Evolutionary conservation across 2,329 filamentous ascomycete genomes (phyloP).

Genomic region (Stagonosporopsis vannaccii): DNA sequence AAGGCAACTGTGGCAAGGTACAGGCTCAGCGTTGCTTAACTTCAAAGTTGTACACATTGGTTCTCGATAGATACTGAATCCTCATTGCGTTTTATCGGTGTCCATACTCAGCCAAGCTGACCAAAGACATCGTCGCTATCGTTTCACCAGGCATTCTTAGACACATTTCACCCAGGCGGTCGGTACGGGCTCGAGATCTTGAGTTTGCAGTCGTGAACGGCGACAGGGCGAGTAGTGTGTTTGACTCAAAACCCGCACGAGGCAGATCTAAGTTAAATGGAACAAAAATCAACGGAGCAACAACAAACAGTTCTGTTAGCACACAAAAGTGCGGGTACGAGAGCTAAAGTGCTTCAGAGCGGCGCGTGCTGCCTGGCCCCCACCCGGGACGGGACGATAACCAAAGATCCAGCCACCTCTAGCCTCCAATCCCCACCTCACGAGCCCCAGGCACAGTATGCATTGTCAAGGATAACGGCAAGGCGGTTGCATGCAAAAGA

Average conservation of each 20-base stretch:
- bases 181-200: not conserved
- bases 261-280: not conserved
- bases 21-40: not conserved
- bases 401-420: slow-evolving; percentile 11
- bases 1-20: not conserved
- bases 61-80: not conserved
- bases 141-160: slow-evolving; percentile 7
- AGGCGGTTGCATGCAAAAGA: slow-evolving; percentile 8
- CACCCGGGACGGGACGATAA: slow-evolving; percentile 13
- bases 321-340: not conserved
- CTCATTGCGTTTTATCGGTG: not conserved
- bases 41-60: not conserved
- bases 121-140: not conserved
- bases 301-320: not conserved
- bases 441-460: slow-evolving; percentile 11
- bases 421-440: slow-evolving; percentile 6
- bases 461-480: slow-evolving; percentile 7
- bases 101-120: slow-evolving; percentile 4
- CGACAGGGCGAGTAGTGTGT: not conserved
- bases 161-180: not conserved
- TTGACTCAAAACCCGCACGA: not conserved
- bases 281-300: not conserved
- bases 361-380: slow-evolving; percentile 4
- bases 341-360: slow-evolving; percentile 3
- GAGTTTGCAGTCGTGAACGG: not conserved